Conservation (phyloP, 805 yeast genomes). For the Komagataella populi region DNA sequence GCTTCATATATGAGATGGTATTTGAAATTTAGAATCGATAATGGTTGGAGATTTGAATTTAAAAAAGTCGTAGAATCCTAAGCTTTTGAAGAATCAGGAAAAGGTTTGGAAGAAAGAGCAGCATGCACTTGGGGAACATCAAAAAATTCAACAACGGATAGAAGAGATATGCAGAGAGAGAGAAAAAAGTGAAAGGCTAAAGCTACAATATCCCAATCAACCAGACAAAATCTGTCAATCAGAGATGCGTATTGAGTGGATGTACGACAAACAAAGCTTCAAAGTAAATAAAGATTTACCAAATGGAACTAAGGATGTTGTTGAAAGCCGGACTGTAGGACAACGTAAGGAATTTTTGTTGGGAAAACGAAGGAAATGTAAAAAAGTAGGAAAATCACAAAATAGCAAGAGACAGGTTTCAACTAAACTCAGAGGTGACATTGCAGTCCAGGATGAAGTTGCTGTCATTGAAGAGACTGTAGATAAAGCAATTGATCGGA, state of each 20-base stretch:
- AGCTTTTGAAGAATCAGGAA: constrained; percentile 67
- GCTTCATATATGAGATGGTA: too few species aligned
- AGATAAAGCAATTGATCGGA: not conserved
- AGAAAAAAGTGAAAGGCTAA: constrained; percentile 41
- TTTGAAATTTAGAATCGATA: not conserved
- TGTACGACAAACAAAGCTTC: constrained; percentile 49
- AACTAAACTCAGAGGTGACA: not conserved
- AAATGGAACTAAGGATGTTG: constrained; percentile 9
- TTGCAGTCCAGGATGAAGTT: not conserved
- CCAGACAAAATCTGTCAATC: constrained; percentile 13
- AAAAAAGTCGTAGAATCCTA: constrained; percentile 96
- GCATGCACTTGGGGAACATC: constrained; percentile 57
- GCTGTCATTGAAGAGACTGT: not conserved
- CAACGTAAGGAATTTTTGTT: constrained; percentile 38
- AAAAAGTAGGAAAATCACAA: not conserved
- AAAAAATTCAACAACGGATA: constrained; percentile 46
- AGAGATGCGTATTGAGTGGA: constrained; percentile 60
- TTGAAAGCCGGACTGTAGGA: constrained; percentile 12
- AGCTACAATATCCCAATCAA: constrained; percentile 28
- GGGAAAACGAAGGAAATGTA: constrained; percentile 36
- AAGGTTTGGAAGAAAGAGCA: constrained; percentile 80
- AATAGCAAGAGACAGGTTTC: not conserved
- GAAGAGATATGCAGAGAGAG: constrained; percentile 50
- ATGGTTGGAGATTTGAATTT: constrained; percentile 72
- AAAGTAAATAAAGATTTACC: constrained; percentile 5